Evolutionary conservation across 108 stramenopile species (phyloP).

Genomic region (Cylindrotheca closterium): DNA sequence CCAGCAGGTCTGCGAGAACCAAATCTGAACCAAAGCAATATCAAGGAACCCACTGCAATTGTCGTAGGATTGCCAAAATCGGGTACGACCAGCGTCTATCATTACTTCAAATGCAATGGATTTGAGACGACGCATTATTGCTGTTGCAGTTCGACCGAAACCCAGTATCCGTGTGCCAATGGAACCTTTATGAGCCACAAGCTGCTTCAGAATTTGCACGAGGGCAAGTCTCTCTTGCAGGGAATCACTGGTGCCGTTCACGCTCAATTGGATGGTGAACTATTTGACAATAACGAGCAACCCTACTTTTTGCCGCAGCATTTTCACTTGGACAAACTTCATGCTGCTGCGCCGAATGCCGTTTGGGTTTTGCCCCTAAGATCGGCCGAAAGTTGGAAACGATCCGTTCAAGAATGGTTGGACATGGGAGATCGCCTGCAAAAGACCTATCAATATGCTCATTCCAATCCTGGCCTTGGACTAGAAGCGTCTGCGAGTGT

Average conservation of each 20-base stretch:
- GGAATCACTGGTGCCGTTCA: slow-evolving; percentile 12
- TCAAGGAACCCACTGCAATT: slow-evolving; percentile 11
- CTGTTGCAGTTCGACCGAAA: slow-evolving; percentile 20
- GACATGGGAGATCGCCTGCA: slow-evolving; percentile 23
- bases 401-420: slow-evolving; percentile 31
- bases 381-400: slow-evolving; percentile 13
- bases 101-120: slow-evolving; percentile 29
- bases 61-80: slow-evolving; percentile 35
- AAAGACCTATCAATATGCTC: not conserved
- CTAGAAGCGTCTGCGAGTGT: not conserved
- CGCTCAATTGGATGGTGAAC: slow-evolving; percentile 28
- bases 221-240: not conserved
- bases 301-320: slow-evolving; percentile 39
- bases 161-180: slow-evolving; percentile 17
- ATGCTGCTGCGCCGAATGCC: slow-evolving; percentile 25
- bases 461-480: slow-evolving; percentile 1
- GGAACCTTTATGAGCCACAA: slow-evolving; percentile 8
- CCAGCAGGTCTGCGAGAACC: too few relatives aligned
- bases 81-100: slow-evolving; percentile 30
- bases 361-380: slow-evolving; percentile 32
- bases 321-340: slow-evolving; percentile 19
- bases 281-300: slow-evolving; percentile 11
- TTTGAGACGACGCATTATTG: slow-evolving; percentile 29
- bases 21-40: too few relatives aligned
- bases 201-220: slow-evolving; percentile 4